Evolutionary conservation across 2,329 filamentous ascomycete species (phyloP), one percentile per base, ranked within the genome.

Genomic region (Sporothrix schenckii): DNA sequence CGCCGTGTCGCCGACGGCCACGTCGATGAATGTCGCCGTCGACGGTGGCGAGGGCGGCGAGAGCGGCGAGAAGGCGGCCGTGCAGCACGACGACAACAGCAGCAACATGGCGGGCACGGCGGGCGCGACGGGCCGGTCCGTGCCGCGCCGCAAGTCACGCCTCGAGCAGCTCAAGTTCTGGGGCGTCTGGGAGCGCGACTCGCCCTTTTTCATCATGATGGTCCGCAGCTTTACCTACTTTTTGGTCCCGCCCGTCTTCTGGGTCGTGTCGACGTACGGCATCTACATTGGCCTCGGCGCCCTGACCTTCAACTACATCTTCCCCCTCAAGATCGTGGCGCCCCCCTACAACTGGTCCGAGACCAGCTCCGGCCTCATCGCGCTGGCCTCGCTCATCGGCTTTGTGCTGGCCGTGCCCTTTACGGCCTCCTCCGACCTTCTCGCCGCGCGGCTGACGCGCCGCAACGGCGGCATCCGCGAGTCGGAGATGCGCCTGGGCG

Each of bases 251-350:
- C 81, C 80, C 44, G 82, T 84, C 0, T 80, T 85, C 71, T 85
- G 83, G 83, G 83, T 84, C 13, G 79, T 84, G 58, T 79, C 81
- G 6, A 84, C 81, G n/a, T 81, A 81, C 71, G 80, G 80, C 30
- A 81, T 84, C 66, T 83, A 81, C 75, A 84, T 84, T 73, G 83
- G 83, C 41, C 79, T 86, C 30, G 83, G 83, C 24, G 83, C 82
- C 9, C 76, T 85, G 10, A 79, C 82, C 19, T 84, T 84, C 79
- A 84, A 83, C 76, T 84, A 80, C 75, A 83, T 82, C 67, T 84
- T 84, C 76, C 83, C 83, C 4, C 70, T 84, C 65, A 81, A 82
- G 71, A 83, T 85, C 69, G 79, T 79, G 1, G 77, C 75, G 2
- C 77, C 80, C 9, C 83, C 83, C 1, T 84, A 84, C 76, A 81